Evolutionary conservation across 1,284 basidiomycete genomes (phyloP).

Genomic region (Cutaneotrichosporon daszewskae): DNA sequence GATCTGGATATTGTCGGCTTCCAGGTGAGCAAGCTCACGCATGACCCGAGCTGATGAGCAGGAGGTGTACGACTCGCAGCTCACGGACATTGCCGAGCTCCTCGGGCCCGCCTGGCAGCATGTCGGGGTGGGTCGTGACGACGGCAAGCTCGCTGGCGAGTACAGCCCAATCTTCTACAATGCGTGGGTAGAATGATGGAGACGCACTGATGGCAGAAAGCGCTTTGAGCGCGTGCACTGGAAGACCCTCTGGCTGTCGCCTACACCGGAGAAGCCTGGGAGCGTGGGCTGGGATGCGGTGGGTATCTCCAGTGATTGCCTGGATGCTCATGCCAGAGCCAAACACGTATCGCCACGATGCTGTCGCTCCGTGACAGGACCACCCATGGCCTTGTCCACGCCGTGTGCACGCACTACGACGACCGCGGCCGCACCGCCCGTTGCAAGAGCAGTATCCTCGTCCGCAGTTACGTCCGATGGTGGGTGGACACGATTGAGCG

Average conservation of each 20-base stretch:
- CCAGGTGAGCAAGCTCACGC: constrained; percentile 20
- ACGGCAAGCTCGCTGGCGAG: constrained; percentile 57
- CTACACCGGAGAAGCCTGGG: constrained; percentile 33
- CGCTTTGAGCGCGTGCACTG: constrained; percentile 16
- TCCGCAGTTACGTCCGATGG: constrained; percentile 28
- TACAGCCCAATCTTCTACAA: constrained; percentile 63
- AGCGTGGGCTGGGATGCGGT: constrained; percentile 46
- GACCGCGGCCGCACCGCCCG: constrained; percentile 33
- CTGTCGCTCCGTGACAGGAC: constrained; percentile 24
- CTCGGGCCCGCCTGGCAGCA: constrained; percentile 55
- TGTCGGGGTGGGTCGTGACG: constrained; percentile 61
- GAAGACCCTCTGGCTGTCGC: constrained; percentile 42
- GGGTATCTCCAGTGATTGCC: constrained; percentile 12
- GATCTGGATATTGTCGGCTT: constrained; percentile 48
- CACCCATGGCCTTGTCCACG: constrained; percentile 26
- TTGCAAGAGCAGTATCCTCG: constrained; percentile 35
- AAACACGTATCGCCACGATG: constrained; percentile 42
- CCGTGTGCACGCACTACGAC: constrained; percentile 47
- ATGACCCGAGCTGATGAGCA: constrained; percentile 23
- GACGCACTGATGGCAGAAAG: neutral
- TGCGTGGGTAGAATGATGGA: constrained; percentile 43
- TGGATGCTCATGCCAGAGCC: constrained; percentile 19
- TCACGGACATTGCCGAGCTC: constrained; percentile 56
- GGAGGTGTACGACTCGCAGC: constrained; percentile 58
- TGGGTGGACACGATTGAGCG: constrained; percentile 28